phyloP scores from a whole-genome alignment of 345 rosid species.

The Lumnitzera littorea region DNA sequence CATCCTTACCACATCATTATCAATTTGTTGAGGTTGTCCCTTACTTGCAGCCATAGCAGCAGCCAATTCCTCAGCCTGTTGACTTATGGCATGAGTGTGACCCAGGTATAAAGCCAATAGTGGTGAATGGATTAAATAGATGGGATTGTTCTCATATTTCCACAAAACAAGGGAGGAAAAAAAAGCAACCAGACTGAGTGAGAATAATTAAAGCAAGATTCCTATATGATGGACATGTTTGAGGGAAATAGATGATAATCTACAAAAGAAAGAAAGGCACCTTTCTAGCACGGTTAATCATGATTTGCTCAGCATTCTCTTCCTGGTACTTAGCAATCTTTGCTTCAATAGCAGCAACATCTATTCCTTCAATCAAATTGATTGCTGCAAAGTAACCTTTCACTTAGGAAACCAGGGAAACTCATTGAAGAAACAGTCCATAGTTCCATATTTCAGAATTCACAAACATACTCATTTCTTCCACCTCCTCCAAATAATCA shows the following conservation, averaged over 20 bases:
- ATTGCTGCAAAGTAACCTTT: conserved; percentile 36
- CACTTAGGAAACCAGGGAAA: neutral
- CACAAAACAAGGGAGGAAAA: too few relatives aligned
- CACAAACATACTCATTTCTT: conserved; percentile 73
- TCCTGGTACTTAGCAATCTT: conserved; percentile 59
- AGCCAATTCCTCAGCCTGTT: conserved; percentile 89
- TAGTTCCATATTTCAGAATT: conserved; percentile 1
- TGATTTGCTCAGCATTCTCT: conserved; percentile 87
- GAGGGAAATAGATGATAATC: neutral
- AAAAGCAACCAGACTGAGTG: too few relatives aligned
- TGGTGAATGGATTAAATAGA: too few relatives aligned
- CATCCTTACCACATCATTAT: conserved; percentile 53
- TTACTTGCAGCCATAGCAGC: conserved; percentile 83
- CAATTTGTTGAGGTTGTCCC: conserved; percentile 40
- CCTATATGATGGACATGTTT: neutral
- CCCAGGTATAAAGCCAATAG: too few relatives aligned
- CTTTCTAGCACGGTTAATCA: conserved; percentile 79
- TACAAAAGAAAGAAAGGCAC: conserved; percentile 21
- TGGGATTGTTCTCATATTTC: too few relatives aligned
- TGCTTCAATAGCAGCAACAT: conserved; percentile 68
- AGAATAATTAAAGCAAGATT: too few relatives aligned
- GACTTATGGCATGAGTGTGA: neutral
- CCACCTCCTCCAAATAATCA: conserved; percentile 94
- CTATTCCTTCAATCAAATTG: conserved; percentile 62
- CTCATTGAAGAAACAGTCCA: neutral